Base-by-base conservation (phyloP, 352 stramenopile species). In the Hyaloperonospora brassicae region DNA sequence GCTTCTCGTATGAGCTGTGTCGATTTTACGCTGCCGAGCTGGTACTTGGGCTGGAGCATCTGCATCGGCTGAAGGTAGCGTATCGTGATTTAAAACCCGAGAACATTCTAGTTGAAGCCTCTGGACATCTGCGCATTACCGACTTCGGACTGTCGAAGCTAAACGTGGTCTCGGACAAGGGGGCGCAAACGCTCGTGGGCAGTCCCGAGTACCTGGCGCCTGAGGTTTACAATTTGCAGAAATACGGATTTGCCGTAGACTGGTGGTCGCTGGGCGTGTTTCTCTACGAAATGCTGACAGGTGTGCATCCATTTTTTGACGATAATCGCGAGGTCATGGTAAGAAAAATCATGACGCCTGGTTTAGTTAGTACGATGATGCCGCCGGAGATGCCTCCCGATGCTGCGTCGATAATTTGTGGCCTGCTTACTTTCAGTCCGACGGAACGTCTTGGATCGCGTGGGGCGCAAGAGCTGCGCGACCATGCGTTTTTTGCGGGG, bases 81-180 rank as follows among this genome's bases (percentile, higher is more conserved):
- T 98, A 99, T 72, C 86, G 92, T n/a, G 91, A 98, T 62, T 68
- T 98, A 34, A 98, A 98, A 62, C 96, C 96, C 1, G 97, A 99
- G 69, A 99, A 99, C 61, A 90, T 94, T 43, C 52, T 93, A 2
- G 36, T 93, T 11, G 74, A 89, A 55, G 74, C 70, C 83, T 68
- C 79, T 43, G 97, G 96, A 0, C 96, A 99, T 62, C 68, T 98
- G 27, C 94, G 87, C 30, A 76, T 99, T 48, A 99, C 96, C 12
- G 97, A 99, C 75, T 99, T 99, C 86, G 79, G 82, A 1, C 52
- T 89, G 9, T 89, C 82, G 1, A 87, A 89, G 51, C 68, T 86
- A 22, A 84, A 87, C 21, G 79, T 89, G 9, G 76, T 87, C 17
- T 77, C 77, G 5, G 76, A 89, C 43, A 70, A 79, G 36, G 81